Evolutionary conservation across 768 basidiomycete genomes (phyloP).

Genomic region (Kwoniella mangroviensis): DNA sequence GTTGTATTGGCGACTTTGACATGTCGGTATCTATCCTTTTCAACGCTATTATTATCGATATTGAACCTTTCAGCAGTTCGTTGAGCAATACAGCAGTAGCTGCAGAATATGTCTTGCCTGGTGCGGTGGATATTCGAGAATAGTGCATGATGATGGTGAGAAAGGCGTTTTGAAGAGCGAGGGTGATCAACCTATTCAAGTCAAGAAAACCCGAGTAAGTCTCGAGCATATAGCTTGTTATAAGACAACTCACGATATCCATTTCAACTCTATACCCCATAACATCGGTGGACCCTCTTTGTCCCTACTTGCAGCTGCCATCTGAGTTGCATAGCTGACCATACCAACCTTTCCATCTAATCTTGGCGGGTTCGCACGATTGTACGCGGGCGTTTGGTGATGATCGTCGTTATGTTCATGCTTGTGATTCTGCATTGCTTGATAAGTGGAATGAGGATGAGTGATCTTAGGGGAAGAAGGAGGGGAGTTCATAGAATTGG

Average conservation of each 20-base stretch:
- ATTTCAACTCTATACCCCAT: slow-evolving; percentile 56
- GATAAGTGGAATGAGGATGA: slow-evolving; percentile 34
- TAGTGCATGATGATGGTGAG: slow-evolving; percentile 96
- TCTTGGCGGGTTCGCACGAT: slow-evolving; percentile 24
- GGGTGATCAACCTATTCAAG: slow-evolving; percentile 44
- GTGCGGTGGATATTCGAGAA: slow-evolving; percentile 79
- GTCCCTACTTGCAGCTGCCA: slow-evolving; percentile 22
- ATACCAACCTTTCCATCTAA: slow-evolving; percentile 31
- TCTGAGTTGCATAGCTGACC: slow-evolving; percentile 17
- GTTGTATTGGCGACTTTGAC: slow-evolving; percentile 21
- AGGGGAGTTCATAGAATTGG: slow-evolving; percentile 35
- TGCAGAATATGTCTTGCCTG: slow-evolving; percentile 82
- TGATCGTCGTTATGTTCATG: slow-evolving; percentile 13
- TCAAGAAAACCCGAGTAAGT: too few species aligned
- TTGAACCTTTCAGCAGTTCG: slow-evolving; percentile 87
- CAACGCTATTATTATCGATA: slow-evolving; percentile 81
- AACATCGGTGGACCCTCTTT: slow-evolving; percentile 39
- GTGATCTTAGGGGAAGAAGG: slow-evolving; percentile 37
- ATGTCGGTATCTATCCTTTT: slow-evolving; percentile 64
- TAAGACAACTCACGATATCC: slow-evolving; percentile 55
- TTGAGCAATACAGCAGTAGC: slow-evolving; percentile 91
- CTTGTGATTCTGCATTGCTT: slow-evolving; percentile 25
- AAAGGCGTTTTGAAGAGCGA: slow-evolving; percentile 89
- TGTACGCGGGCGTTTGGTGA: slow-evolving; percentile 7
- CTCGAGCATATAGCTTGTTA: background rate